Percentiles rank a stretch among this genome's conserved stretches.
phyloP scores from a whole-genome alignment of 2,329 filamentous ascomycete species.

The Phymatotrichopsis omnivora region DNA sequence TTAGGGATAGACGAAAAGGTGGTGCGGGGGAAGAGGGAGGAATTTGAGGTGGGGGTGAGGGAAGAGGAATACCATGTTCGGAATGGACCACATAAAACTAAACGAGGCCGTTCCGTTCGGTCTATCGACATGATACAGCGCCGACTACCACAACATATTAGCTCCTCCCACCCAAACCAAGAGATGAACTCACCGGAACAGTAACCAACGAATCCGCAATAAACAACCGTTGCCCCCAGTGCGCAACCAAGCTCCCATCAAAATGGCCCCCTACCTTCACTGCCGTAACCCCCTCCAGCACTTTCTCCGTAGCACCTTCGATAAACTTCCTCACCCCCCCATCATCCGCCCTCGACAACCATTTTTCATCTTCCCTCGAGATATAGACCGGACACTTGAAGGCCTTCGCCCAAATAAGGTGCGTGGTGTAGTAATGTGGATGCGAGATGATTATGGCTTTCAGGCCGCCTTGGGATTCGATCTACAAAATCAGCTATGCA shows the following conservation, averaged over 20 bases:
- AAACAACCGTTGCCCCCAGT: slow-evolving; percentile 53
- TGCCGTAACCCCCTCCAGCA: slow-evolving; percentile 45
- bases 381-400: slow-evolving; percentile 64
- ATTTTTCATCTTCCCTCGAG: slow-evolving; percentile 52
- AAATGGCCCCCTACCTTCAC: slow-evolving; percentile 73
- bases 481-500: no score
- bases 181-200: slow-evolving; percentile 42
- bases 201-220: slow-evolving; percentile 69
- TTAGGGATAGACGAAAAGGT: no score
- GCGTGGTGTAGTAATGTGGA: slow-evolving; percentile 73
- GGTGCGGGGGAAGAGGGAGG: slow-evolving; percentile 1
- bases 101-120: slow-evolving; percentile 44
- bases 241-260: slow-evolving; percentile 58
- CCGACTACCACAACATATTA: slow-evolving; percentile 19
- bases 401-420: slow-evolving; percentile 59
- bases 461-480: slow-evolving; percentile 51
- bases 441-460: slow-evolving; percentile 65
- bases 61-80: slow-evolving; percentile 41
- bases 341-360: slow-evolving; percentile 46
- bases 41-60: neutral
- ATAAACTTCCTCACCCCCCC: slow-evolving; percentile 38
- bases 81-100: slow-evolving; percentile 67
- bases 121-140: slow-evolving; percentile 34
- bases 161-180: neutral
- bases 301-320: slow-evolving; percentile 32